A percentile compares a stretch with the other conserved stretches of the same genome.
These are phyloP conservation scores for Tinospora cordifolia DNA, from an alignment of 164 flowering plant species.

Conservation along the genomic window DNA sequence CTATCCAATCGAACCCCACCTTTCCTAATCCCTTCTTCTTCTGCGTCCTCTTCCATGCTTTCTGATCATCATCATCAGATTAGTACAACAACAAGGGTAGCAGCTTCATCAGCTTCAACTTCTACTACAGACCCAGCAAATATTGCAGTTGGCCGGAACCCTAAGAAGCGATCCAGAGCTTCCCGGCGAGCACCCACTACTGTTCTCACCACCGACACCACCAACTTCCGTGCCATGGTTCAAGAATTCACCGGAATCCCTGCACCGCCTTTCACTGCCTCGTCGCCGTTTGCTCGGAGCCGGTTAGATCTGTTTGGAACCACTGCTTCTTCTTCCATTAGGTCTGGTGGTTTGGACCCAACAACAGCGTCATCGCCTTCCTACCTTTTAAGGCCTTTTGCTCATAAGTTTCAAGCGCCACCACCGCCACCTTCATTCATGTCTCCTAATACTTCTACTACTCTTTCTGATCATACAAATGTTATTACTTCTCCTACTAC, in stretches of 20 bases:
- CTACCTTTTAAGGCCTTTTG: slow-evolving; percentile 41
- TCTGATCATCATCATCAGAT: not conserved
- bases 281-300: slow-evolving; percentile 33
- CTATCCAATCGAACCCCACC: slow-evolving; percentile 11
- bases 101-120: slow-evolving; percentile 6
- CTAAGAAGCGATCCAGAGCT: slow-evolving; percentile 66
- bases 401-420: slow-evolving; percentile 32
- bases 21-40: slow-evolving; percentile 6
- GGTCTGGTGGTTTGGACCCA: slow-evolving; percentile 15
- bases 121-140: slow-evolving; percentile 8
- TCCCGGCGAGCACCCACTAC: slow-evolving; percentile 75
- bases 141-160: slow-evolving; percentile 16
- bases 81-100: not conserved
- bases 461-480: slow-evolving; percentile 1
- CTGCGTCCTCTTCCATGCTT: slow-evolving; percentile 11
- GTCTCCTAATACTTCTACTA: slow-evolving; percentile 16
- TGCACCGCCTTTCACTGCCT: slow-evolving; percentile 48
- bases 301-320: slow-evolving; percentile 45
- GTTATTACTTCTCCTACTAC: slow-evolving; percentile 1
- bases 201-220: slow-evolving; percentile 67
- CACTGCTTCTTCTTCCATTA: slow-evolving; percentile 15
- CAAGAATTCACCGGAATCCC: slow-evolving; percentile 79
- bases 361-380: slow-evolving; percentile 11
- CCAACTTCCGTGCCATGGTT: slow-evolving; percentile 75
- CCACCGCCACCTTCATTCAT: slow-evolving; percentile 7